Percentiles rank a stretch among this genome's conserved stretches.
Evolutionary conservation across 2,329 filamentous ascomycete species (phyloP).

Genomic region (Venturia carpophila): DNA sequence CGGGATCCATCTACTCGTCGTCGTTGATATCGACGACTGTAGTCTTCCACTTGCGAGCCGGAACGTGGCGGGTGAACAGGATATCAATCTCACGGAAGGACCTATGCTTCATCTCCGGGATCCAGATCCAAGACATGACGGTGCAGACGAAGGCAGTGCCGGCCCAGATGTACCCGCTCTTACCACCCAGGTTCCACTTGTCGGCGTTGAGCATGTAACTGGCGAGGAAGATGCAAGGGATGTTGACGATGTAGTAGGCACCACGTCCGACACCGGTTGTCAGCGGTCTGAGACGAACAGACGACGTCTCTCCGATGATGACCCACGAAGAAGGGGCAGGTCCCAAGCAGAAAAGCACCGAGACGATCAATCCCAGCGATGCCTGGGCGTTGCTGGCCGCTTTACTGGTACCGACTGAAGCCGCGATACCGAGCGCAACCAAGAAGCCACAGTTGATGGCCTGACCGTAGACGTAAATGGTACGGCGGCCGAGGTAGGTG

Average conservation of each 20-base stretch:
- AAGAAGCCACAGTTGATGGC: conserved; percentile 54
- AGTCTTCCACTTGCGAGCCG: conserved; percentile 63
- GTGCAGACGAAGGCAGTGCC: conserved; percentile 74
- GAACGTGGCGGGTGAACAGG: conserved; percentile 66
- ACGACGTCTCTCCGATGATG: conserved; percentile 75
- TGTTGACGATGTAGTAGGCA: conserved; percentile 70
- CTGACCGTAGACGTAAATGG: conserved; percentile 69
- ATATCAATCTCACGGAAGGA: conserved; percentile 82
- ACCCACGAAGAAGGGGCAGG: conserved; percentile 71
- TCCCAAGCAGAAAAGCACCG: conserved; percentile 17
- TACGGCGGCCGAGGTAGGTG: conserved; percentile 63
- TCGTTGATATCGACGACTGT: conserved; percentile 41
- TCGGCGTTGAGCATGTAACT: conserved; percentile 89
- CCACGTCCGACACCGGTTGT: conserved; percentile 80
- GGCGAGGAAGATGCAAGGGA: conserved; percentile 72
- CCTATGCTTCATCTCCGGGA: conserved; percentile 71
- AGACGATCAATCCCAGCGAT: conserved; percentile 53
- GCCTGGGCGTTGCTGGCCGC: conserved; percentile 54
- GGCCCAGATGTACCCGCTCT: conserved; percentile 80
- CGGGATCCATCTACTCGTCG: conserved; percentile 4
- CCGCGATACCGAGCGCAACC: conserved; percentile 75
- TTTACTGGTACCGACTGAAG: conserved; percentile 55
- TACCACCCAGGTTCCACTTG: conserved; percentile 84
- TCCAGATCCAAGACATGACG: conserved; percentile 73
- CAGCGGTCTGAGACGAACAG: conserved; percentile 78